Percentiles rank a stretch among this genome's conserved stretches.
Evolutionary conservation across 2,329 filamentous ascomycete species (phyloP).

Genomic region (Aspergillus awamori): DNA sequence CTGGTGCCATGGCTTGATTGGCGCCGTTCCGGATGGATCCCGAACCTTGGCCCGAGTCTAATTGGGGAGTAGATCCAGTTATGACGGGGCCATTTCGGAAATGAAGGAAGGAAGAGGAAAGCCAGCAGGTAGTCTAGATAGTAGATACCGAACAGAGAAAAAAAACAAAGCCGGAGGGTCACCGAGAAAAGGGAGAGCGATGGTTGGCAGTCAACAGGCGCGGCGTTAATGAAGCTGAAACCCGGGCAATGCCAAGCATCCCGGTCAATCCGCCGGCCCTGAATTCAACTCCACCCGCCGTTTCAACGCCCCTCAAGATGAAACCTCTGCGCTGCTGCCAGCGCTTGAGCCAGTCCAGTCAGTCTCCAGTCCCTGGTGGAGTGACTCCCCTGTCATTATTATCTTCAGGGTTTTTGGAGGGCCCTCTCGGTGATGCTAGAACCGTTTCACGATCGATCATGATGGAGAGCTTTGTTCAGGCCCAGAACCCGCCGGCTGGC

Average conservation of each 20-base stretch:
- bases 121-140: neutral
- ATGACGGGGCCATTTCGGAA: neutral
- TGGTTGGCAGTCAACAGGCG: slow-evolving; percentile 4
- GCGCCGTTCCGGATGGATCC: neutral
- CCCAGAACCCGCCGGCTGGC: neutral
- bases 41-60: neutral
- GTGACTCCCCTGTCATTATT: slow-evolving; percentile 11
- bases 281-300: slow-evolving; percentile 13
- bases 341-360: slow-evolving; percentile 17
- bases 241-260: slow-evolving; percentile 22
- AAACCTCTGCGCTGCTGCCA: slow-evolving; percentile 19
- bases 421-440: neutral
- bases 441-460: slow-evolving; percentile 18
- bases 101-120: neutral
- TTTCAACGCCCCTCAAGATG: slow-evolving; percentile 26
- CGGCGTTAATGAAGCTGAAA: slow-evolving; percentile 29
- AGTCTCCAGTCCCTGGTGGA: slow-evolving; percentile 11
- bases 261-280: slow-evolving; percentile 12
- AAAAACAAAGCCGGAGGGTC: no score
- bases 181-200: neutral
- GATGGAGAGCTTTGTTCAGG: slow-evolving; percentile 2
- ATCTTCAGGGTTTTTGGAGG: slow-evolving; percentile 7
- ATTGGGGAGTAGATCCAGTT: neutral
- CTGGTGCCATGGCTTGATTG: neutral
- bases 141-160: no score